phyloP scores from a whole-genome alignment of 2,329 filamentous ascomycete species.

The Fusarium solani-melongenae region DNA sequence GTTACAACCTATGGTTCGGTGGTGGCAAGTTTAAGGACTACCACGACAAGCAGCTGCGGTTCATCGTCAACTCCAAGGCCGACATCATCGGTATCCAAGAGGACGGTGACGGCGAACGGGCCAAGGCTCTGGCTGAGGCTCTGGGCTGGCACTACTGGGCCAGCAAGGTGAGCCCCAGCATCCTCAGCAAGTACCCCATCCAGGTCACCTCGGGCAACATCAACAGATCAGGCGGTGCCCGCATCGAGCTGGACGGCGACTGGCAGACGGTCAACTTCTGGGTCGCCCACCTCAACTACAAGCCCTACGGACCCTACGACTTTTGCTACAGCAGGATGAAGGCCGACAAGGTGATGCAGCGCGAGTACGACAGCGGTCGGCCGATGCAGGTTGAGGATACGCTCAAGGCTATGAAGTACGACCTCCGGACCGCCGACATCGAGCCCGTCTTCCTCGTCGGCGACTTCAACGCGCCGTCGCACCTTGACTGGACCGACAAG shows the following conservation, averaged over 20 bases:
- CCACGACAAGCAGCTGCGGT: slow-evolving; percentile 51
- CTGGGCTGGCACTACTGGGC: slow-evolving; percentile 52
- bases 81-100: slow-evolving; percentile 54
- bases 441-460: slow-evolving; percentile 51
- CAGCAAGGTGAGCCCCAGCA: slow-evolving; percentile 42
- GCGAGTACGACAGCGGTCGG: slow-evolving; percentile 49
- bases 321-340: slow-evolving; percentile 52
- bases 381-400: slow-evolving; percentile 50
- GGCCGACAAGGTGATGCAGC: slow-evolving; percentile 46
- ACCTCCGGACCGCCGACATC: slow-evolving; percentile 43
- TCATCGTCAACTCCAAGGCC: slow-evolving; percentile 43
- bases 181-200: slow-evolving; percentile 53
- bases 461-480: slow-evolving; percentile 56
- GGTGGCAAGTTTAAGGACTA: slow-evolving; percentile 48
- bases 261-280: slow-evolving; percentile 47
- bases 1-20: slow-evolving; percentile 52
- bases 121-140: slow-evolving; percentile 47
- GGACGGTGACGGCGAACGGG: slow-evolving; percentile 39
- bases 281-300: slow-evolving; percentile 48
- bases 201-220: slow-evolving; percentile 37
- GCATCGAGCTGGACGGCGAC: slow-evolving; percentile 47
- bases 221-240: slow-evolving; percentile 39
- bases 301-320: slow-evolving; percentile 55
- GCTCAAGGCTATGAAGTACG: slow-evolving; percentile 44
- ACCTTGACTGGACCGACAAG: slow-evolving; percentile 52